phyloP scores from a whole-genome alignment of 116 monocot genomes.

The Cymodocea nodosa region DNA sequence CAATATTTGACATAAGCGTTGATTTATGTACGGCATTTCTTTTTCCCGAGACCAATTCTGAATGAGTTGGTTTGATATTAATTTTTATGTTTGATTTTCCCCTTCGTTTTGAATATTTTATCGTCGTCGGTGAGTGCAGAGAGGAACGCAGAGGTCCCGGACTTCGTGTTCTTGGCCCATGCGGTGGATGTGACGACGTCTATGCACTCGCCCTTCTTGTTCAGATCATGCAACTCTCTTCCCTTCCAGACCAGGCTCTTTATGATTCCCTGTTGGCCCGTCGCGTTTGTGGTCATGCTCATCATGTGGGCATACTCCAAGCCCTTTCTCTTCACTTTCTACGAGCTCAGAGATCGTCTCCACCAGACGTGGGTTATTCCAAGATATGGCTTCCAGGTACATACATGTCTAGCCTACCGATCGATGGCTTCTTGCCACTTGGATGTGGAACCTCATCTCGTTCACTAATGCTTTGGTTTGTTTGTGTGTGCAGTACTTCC shows the following conservation, averaged over 20 bases:
- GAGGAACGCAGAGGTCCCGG: conserved; percentile 34
- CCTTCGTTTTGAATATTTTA: no score
- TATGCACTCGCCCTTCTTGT: conserved; percentile 31
- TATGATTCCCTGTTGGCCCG: conserved; percentile 29
- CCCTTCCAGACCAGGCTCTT: conserved; percentile 20
- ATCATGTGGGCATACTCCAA: conserved; percentile 75
- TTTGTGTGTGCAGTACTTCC: conserved; percentile 35
- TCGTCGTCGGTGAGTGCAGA: background rate
- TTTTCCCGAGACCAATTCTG: no score
- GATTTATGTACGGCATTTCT: no score
- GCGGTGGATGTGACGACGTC: conserved; percentile 47
- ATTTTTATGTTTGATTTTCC: no score
- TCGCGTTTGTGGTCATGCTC: conserved; percentile 42
- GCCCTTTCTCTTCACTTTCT: conserved; percentile 60
- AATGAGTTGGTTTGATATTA: no score
- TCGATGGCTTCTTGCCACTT: no score
- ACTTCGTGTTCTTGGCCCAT: conserved; percentile 67
- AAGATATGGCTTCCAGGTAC: conserved; percentile 57
- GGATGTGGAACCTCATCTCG: background rate
- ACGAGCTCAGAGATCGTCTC: conserved; percentile 52
- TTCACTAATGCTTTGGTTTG: background rate
- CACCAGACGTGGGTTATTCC: conserved; percentile 63
- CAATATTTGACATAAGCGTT: no score
- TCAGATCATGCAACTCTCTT: conserved; percentile 32
- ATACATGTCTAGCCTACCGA: no score